phyloP scores from a whole-genome alignment of 208 protist species.

The Crithidia brevicula region DNA sequence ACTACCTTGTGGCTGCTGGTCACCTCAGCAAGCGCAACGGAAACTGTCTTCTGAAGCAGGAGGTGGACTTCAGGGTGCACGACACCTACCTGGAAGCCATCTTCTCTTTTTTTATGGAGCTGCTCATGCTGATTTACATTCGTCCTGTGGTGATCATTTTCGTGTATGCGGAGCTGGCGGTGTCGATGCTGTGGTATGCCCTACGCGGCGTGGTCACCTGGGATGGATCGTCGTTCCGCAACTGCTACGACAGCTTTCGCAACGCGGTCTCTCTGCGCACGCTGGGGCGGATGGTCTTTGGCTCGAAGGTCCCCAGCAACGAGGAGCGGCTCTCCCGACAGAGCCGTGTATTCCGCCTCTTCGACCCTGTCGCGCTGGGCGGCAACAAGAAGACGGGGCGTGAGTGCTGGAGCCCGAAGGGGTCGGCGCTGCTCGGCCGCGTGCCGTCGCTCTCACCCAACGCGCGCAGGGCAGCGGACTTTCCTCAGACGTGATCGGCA shows the following conservation, averaged over 20 bases:
- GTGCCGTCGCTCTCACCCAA: conserved; percentile 37
- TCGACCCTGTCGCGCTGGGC: conserved; percentile 50
- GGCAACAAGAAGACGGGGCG: conserved; percentile 36
- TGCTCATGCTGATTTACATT: conserved; percentile 58
- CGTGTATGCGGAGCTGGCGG: conserved; percentile 65
- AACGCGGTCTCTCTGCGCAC: conserved; percentile 61
- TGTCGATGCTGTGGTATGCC: conserved; percentile 44
- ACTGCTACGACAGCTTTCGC: conserved; percentile 52
- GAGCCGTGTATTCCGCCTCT: conserved; percentile 60
- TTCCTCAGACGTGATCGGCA: neutral
- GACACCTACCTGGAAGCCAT: conserved; percentile 36
- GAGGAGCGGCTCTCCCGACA: conserved; percentile 47
- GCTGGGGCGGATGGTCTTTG: conserved; percentile 57
- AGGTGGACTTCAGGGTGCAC: conserved; percentile 44
- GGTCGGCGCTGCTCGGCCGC: conserved; percentile 16
- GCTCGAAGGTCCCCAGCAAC: conserved; percentile 48
- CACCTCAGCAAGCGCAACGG: conserved; percentile 34
- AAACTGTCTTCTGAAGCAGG: conserved; percentile 42
- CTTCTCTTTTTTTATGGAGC: conserved; percentile 47
- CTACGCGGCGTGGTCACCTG: conserved; percentile 20
- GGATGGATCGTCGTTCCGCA: conserved; percentile 27
- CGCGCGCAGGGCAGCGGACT: conserved; percentile 4
- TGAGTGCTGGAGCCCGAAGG: conserved; percentile 30
- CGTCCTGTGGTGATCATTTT: conserved; percentile 47
- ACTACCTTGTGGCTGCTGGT: conserved; percentile 53